Evolutionary conservation across 2,329 filamentous ascomycete genomes (phyloP), one percentile per base, ranked within the genome.

Genomic region (Aspergillus ochraceoroseus): DNA sequence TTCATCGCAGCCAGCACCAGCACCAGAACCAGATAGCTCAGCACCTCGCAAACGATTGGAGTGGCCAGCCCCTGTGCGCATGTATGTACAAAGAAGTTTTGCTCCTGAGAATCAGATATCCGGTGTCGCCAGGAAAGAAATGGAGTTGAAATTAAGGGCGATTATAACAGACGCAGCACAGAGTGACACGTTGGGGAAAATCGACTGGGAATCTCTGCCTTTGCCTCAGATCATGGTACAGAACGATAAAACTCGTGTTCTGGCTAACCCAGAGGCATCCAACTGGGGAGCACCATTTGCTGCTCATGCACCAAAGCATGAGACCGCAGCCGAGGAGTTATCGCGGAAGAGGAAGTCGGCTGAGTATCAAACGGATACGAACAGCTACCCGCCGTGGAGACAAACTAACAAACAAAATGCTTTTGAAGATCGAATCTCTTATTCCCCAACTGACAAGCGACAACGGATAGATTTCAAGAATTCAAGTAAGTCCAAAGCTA

Each of bases 11-110:
- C 47, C 57, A 48, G 51, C 59, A 49, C 47, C 57, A 30, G 53
- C 60, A 44, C 53, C 60, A 44, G 53, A 63, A 15, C 62, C 67
- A 48, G 63, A 70, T 34, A 34, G 34, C 23, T 7, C 26, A 13
- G 62, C 62, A 33, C 52, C 46, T 39, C 67, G 47, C 72, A 74
- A 63, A 68, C 68, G 74, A 83, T 70, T 81, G 55, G 79, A 84
- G 54, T 96, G 87, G 83, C 82, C 88, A 20, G 71, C 78, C 29
- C 78, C 83, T n/a, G 87, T 96, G 45, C 85, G 88, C 54, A 73
- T 76, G 51, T 96, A 95, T 68, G 90, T 96, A 20, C 83, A 88
- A 57, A 82, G 88, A 58, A 89, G 88, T 17, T 96, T 96, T 62
- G 80, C 85, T 35, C 77, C 80, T 17, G 77, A 80, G 43, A 85